Evolutionary conservation across 2,329 filamentous ascomycete genomes (phyloP).

Genomic region (Coccinonectria pachysandricola): DNA sequence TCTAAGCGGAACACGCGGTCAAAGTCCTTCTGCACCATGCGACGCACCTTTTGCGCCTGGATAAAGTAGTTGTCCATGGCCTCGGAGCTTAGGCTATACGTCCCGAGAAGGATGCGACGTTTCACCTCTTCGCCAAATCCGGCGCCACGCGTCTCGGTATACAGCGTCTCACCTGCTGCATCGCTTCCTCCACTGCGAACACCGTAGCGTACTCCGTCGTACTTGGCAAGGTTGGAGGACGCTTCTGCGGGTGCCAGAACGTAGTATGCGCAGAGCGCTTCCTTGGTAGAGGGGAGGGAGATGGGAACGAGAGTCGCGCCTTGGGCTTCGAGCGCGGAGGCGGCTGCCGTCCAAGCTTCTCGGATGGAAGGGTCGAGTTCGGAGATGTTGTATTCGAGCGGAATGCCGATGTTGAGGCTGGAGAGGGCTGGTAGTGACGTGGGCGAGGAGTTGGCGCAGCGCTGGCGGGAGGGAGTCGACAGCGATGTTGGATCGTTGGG

Average conservation of each 20-base stretch:
- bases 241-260: constrained; percentile 91
- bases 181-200: constrained; percentile 41
- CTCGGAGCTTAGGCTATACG: constrained; percentile 80
- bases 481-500: constrained; percentile 66
- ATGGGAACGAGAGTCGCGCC: constrained; percentile 67
- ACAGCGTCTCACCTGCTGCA: constrained; percentile 54
- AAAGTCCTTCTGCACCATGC: constrained; percentile 79
- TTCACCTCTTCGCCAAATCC: constrained; percentile 80
- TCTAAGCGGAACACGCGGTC: constrained; percentile 60
- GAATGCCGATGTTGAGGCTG: constrained; percentile 43
- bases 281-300: constrained; percentile 71
- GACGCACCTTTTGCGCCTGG: constrained; percentile 78
- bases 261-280: constrained; percentile 89
- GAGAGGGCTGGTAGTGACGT: constrained; percentile 16
- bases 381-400: constrained; percentile 75
- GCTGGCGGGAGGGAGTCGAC: constrained; percentile 40
- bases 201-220: constrained; percentile 93
- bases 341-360: constrained; percentile 54
- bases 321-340: constrained; percentile 47
- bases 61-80: constrained; percentile 96
- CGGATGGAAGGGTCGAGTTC: constrained; percentile 66
- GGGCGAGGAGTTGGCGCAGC: constrained; percentile 27
- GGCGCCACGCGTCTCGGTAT: constrained; percentile 61
- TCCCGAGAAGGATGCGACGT: constrained; percentile 76
- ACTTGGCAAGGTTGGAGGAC: constrained; percentile 91